phyloP scores from a whole-genome alignment of 306 rosid genomes.

The Vigna hirtella region DNA sequence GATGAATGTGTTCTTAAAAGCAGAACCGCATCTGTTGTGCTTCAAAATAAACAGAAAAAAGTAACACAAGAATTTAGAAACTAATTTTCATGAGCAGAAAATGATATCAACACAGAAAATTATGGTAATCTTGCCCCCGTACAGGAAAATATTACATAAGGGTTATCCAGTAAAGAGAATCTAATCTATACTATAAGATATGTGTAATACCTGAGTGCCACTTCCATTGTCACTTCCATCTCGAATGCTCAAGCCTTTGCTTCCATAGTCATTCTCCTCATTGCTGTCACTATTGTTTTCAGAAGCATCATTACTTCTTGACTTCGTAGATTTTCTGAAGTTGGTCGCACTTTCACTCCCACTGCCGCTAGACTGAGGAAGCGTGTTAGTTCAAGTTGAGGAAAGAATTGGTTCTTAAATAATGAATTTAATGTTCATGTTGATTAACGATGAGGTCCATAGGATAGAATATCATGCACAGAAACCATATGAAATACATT shows the following conservation, averaged over 20 bases:
- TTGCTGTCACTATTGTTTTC: conserved; percentile 66
- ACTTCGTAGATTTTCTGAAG: conserved; percentile 55
- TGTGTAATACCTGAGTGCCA: conserved; percentile 68
- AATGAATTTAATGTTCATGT: conserved; percentile 38
- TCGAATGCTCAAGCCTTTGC: conserved; percentile 53
- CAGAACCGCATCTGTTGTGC: neutral
- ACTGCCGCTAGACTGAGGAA: conserved; percentile 72
- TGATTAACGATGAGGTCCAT: conserved; percentile 37
- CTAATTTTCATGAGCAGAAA: conserved; percentile 31
- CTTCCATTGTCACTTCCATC: conserved; percentile 74
- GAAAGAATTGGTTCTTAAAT: conserved; percentile 38
- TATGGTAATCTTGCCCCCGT: conserved; percentile 11
- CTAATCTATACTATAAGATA: conserved; percentile 10
- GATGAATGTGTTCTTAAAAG: neutral
- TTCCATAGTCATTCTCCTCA: conserved; percentile 63
- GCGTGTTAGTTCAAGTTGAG: conserved; percentile 39
- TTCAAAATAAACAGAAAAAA: conserved; percentile 27
- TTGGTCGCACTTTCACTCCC: conserved; percentile 70
- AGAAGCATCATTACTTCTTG: conserved; percentile 53
- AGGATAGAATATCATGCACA: conserved; percentile 39
- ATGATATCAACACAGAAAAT: conserved; percentile 20
- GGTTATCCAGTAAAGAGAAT: conserved; percentile 6
- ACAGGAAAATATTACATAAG: neutral
- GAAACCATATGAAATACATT: conserved; percentile 25
- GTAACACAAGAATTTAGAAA: conserved; percentile 17